These are phyloP conservation scores for Neurospora africana DNA, from an alignment of 495 filamentous ascomycete genomes.

Conservation along the genomic window DNA sequence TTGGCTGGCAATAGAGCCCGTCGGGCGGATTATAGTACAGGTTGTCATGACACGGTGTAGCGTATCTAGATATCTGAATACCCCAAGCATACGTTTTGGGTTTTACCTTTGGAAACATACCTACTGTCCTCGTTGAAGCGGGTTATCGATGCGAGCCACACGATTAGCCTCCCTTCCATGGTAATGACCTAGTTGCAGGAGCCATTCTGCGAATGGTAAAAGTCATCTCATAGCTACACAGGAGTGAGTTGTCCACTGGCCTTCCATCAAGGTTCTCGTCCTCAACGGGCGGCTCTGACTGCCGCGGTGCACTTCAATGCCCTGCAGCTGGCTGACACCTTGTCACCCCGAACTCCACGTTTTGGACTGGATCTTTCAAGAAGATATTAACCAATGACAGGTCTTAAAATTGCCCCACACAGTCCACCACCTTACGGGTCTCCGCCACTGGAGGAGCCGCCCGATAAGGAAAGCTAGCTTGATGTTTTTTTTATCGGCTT, in stretches of 20 bases:
- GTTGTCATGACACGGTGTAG: not conserved
- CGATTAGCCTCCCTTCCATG: not conserved
- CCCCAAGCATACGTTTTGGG: not conserved
- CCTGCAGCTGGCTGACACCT: not conserved
- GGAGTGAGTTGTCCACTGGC: not conserved
- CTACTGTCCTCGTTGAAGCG: not conserved
- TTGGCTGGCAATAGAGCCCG: not conserved
- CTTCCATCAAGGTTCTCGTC: not conserved
- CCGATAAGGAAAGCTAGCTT: conserved; percentile 1
- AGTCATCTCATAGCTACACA: not conserved
- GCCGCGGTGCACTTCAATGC: not conserved
- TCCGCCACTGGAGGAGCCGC: not conserved
- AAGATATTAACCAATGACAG: not conserved
- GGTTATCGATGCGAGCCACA: not conserved
- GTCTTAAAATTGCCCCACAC: not conserved
- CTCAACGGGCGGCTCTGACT: not conserved
- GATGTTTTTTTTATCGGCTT: conserved; percentile 6
- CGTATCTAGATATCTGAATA: not conserved
- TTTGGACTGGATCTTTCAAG: not conserved
- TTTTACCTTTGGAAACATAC: not conserved
- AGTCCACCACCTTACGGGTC: not conserved
- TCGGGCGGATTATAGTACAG: not conserved
- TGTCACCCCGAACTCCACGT: not conserved
- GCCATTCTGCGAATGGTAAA: not conserved
- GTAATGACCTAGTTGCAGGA: not conserved